Percentiles rank a stretch among this genome's conserved stretches.
Evolutionary conservation across 2,329 filamentous ascomycete genomes (phyloP).

Genomic region (Arthrobotrys pseudoclavata): DNA sequence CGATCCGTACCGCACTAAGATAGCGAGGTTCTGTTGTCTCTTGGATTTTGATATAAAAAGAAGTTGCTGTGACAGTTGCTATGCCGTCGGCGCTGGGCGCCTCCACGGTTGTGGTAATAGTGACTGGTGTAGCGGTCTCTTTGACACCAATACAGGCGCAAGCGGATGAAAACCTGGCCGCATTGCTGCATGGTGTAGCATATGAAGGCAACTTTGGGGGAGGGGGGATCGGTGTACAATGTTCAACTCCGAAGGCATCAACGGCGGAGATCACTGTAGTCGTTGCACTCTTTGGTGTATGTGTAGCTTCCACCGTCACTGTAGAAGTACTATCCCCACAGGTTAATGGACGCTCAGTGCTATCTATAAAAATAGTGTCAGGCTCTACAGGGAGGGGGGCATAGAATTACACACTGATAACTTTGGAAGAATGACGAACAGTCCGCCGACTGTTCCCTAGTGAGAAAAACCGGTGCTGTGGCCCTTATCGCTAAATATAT

Average conservation of each 20-base stretch:
- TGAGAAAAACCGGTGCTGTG: not conserved
- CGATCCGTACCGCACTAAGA: not conserved
- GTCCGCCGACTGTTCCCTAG: not conserved
- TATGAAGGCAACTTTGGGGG: not conserved
- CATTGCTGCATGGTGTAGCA: not conserved
- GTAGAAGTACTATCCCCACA: not conserved
- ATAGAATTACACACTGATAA: not conserved
- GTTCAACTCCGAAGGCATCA: not conserved
- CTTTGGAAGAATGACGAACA: constrained; percentile 5
- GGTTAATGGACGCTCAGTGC: not conserved
- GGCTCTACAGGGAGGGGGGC: no score
- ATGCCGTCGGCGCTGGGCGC: not conserved
- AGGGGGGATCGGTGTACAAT: no score
- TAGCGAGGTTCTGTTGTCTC: not conserved
- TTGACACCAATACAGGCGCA: not conserved
- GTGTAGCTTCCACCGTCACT: not conserved
- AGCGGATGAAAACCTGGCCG: not conserved
- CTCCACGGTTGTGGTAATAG: not conserved
- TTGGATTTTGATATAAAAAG: not conserved
- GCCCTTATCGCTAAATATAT: not conserved
- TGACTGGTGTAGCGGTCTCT: not conserved
- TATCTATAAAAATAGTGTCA: no score
- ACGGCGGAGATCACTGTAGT: not conserved
- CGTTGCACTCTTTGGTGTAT: not conserved
- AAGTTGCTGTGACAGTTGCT: not conserved